Conservation (phyloP, 2,329 filamentous ascomycete species). For the Metarhizium guizhouense region DNA sequence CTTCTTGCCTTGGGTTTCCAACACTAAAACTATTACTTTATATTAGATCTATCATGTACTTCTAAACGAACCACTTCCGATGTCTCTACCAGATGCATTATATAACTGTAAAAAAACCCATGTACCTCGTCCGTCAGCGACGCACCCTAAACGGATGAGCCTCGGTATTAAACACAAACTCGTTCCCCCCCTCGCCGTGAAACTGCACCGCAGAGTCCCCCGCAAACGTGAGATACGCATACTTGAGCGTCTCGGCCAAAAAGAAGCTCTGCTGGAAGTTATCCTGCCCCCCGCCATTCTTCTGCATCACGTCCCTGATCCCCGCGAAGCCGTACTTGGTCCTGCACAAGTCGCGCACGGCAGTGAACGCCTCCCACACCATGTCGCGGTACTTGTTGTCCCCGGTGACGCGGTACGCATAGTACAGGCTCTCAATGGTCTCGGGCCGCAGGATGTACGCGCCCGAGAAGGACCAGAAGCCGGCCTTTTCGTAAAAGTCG, state of each 20-base stretch:
- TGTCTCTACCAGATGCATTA: neutral
- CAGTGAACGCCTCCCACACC: constrained; percentile 70
- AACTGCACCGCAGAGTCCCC: constrained; percentile 47
- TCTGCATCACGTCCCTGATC: constrained; percentile 56
- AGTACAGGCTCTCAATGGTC: constrained; percentile 78
- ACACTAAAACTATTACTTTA: no score
- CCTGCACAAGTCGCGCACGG: constrained; percentile 55
- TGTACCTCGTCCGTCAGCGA: neutral
- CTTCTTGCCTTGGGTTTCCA: no score
- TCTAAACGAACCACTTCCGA: no score
- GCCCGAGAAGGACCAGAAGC: constrained; percentile 9
- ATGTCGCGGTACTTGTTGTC: constrained; percentile 70
- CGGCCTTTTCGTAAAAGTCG: constrained; percentile 61
- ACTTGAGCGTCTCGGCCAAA: constrained; percentile 84
- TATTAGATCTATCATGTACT: no score
- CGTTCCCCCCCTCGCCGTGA: constrained; percentile 35
- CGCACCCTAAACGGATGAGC: constrained; percentile 31
- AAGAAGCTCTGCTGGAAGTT: constrained; percentile 82
- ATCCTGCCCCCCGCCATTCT: constrained; percentile 48
- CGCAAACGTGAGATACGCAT: constrained; percentile 63
- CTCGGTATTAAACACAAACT: constrained; percentile 43
- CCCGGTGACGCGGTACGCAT: constrained; percentile 73
- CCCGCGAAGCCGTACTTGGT: constrained; percentile 59
- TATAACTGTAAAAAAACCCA: neutral
- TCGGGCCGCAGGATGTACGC: constrained; percentile 68